Percentiles rank a stretch among this genome's conserved stretches.
phyloP scores from a whole-genome alignment of 2,329 filamentous ascomycete species.

The Colletotrichum magnum region DNA sequence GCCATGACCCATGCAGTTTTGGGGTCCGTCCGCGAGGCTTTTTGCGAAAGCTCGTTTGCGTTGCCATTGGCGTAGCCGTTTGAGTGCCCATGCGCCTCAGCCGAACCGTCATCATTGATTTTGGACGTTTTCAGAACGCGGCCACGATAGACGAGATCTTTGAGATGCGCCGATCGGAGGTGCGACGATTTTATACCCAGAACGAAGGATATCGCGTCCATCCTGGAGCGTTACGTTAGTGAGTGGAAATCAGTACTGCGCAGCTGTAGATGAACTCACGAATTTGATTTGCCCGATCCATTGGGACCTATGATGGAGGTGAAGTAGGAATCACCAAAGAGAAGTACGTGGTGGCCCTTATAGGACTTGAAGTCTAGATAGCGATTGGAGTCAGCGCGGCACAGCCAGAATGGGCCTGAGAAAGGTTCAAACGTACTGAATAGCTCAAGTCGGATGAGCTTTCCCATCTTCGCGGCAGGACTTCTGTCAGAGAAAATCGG shows the following conservation, averaged over 20 bases:
- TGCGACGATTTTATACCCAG: constrained; percentile 99
- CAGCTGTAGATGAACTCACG: constrained; percentile 66
- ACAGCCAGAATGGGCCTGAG: not conserved
- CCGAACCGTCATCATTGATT: constrained; percentile 92
- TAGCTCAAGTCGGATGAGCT: constrained; percentile 93
- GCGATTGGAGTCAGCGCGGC: constrained; percentile 21
- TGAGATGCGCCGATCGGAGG: constrained; percentile 91
- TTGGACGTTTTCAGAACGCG: constrained; percentile 92
- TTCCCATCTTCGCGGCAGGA: constrained; percentile 80
- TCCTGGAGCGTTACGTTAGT: constrained; percentile 67
- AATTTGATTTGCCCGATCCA: constrained; percentile 99
- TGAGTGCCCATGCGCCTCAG: constrained; percentile 71
- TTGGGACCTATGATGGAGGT: constrained; percentile 99
- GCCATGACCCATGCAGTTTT: constrained; percentile 99
- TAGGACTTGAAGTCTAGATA: constrained; percentile 96
- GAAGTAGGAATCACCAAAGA: constrained; percentile 98
- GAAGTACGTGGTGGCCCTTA: constrained; percentile 93
- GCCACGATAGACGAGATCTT: constrained; percentile 95
- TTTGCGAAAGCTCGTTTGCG: constrained; percentile 70
- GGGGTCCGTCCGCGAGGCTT: constrained; percentile 83
- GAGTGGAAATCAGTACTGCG: not conserved
- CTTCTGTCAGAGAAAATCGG: constrained; percentile 30
- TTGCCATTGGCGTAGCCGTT: constrained; percentile 75
- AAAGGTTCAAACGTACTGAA: constrained; percentile 76
- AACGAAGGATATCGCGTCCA: constrained; percentile 99